Evolutionary conservation across 768 basidiomycete species (phyloP).

Genomic region (Boletus insuetus): DNA sequence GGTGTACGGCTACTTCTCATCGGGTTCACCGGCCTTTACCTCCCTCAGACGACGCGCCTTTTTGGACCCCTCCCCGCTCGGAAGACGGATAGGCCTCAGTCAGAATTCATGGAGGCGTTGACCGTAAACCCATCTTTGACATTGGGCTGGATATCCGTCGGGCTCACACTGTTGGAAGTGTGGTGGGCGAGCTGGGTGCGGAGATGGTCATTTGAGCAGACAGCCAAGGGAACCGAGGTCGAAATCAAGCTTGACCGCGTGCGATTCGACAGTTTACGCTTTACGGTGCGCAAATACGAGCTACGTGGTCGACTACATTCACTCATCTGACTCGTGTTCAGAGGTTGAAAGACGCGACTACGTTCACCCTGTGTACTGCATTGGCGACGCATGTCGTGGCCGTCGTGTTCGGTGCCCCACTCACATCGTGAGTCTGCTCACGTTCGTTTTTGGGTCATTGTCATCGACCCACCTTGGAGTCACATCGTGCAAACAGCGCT

Average conservation of each 20-base stretch:
- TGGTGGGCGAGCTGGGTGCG: conserved; percentile 76
- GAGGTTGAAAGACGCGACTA: conserved; percentile 50
- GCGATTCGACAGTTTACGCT: conserved; percentile 36
- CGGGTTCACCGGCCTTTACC: conserved; percentile 60
- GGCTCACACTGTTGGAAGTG: conserved; percentile 51
- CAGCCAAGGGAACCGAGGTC: conserved; percentile 39
- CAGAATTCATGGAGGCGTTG: conserved; percentile 63
- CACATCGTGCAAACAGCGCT: conserved; percentile 60
- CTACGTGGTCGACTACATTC: neutral
- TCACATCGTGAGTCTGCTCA: conserved; percentile 45
- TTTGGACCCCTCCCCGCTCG: conserved; percentile 35
- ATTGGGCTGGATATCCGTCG: conserved; percentile 53
- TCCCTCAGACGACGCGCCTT: conserved; percentile 60
- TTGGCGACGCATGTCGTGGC: conserved; percentile 46
- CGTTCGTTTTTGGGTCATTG: neutral
- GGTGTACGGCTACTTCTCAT: conserved; percentile 68
- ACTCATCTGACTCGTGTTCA: conserved; percentile 26
- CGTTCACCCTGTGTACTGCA: conserved; percentile 51
- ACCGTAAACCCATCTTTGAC: conserved; percentile 61
- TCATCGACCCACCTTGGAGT: conserved; percentile 32
- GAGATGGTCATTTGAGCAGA: conserved; percentile 50
- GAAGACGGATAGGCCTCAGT: conserved; percentile 61
- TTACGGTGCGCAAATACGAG: conserved; percentile 36
- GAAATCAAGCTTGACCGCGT: conserved; percentile 43
- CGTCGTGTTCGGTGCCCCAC: conserved; percentile 75